phyloP scores from a whole-genome alignment of 345 rosid species.

The Heritiera fomes region DNA sequence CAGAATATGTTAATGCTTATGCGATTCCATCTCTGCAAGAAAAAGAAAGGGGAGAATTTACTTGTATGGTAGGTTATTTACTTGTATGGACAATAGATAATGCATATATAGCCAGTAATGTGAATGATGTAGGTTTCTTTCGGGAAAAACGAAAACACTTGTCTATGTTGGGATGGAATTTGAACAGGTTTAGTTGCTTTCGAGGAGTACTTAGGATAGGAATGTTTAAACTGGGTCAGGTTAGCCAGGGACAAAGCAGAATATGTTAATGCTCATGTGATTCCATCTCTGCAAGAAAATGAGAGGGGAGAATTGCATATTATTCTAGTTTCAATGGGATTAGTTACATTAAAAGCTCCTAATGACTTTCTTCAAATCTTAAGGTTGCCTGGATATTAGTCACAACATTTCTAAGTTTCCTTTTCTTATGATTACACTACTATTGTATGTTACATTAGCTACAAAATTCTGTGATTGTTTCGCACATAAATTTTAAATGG shows the following conservation, averaged over 20 bases:
- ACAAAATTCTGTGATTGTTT: background rate
- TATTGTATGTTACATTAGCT: background rate
- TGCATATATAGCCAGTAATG: background rate
- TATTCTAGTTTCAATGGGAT: background rate
- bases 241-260: background rate
- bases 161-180: background rate
- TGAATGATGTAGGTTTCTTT: background rate
- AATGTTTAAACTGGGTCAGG: background rate
- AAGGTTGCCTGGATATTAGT: constrained; percentile 13
- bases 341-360: background rate
- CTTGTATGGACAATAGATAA: constrained; percentile 2
- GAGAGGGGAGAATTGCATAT: background rate
- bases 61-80: background rate
- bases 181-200: background rate
- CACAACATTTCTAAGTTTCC: background rate
- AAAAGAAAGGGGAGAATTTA: background rate
- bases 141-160: background rate
- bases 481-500: background rate
- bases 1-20: background rate
- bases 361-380: background rate
- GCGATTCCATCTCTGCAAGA: background rate
- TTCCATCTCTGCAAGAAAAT: background rate
- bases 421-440: background rate
- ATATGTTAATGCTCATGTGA: background rate
- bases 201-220: background rate